A percentile compares a stretch with the other conserved stretches of the same genome.
These are phyloP conservation scores for Massarina eburnea DNA, from an alignment of 2,329 filamentous ascomycete species.

Conservation along the genomic window DNA sequence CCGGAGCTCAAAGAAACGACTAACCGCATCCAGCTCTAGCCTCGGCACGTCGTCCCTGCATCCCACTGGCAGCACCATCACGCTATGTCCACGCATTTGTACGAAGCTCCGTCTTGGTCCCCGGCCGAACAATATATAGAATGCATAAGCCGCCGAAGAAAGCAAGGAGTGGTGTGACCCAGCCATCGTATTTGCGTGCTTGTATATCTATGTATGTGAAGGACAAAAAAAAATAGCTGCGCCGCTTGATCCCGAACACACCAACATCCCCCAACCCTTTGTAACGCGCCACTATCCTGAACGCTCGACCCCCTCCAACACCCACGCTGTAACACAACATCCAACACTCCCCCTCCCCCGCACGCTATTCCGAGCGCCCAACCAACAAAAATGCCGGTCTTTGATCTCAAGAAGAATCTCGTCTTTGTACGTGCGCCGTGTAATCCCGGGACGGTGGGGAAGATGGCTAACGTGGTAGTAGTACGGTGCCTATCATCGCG, in stretches of 20 bases:
- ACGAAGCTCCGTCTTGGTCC: not conserved
- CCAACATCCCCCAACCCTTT: not conserved
- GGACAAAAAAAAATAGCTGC: too few species aligned
- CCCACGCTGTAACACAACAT: too few species aligned
- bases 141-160: too few species aligned
- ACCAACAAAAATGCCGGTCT: constrained; percentile 10
- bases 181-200: too few species aligned
- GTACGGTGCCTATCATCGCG: constrained; percentile 84
- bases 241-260: not conserved
- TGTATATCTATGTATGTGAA: too few species aligned
- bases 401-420: constrained; percentile 38
- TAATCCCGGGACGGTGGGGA: not conserved
- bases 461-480: constrained; percentile 37
- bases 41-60: not conserved
- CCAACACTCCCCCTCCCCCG: too few species aligned
- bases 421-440: constrained; percentile 27
- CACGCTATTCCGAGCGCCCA: too few species aligned
- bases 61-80: too few species aligned
- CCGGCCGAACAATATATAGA: not conserved
- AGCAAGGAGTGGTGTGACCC: not conserved
- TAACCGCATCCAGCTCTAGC: not conserved
- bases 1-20: not conserved
- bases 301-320: too few species aligned
- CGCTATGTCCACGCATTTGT: not conserved
- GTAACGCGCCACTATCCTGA: not conserved